These are phyloP conservation scores for Dendrobium chrysotoxum DNA, from an alignment of 106 monocot genomes.

Conservation along the genomic window DNA sequence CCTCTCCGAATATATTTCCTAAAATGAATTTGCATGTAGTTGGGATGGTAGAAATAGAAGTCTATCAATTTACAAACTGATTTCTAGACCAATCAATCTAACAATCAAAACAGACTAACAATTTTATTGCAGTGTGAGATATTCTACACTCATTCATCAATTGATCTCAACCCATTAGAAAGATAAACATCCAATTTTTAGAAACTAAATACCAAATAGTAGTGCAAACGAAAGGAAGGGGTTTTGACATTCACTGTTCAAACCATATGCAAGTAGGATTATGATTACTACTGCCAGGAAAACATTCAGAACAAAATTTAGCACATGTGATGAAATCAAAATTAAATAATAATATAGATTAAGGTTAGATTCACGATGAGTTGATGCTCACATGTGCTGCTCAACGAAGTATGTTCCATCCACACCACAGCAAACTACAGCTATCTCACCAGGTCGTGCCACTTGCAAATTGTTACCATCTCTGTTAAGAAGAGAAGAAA, in stretches of 20 bases:
- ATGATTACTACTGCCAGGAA: not conserved
- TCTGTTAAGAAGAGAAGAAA: conserved; percentile 29
- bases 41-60: not conserved
- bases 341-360: not conserved
- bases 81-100: not conserved
- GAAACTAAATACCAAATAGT: not conserved
- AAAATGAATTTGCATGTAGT: not conserved
- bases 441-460: conserved; percentile 22
- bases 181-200: not conserved
- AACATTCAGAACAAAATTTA: not conserved
- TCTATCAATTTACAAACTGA: not conserved
- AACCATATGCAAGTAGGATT: not conserved
- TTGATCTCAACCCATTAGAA: not conserved
- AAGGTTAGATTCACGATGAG: not conserved
- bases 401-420: conserved; percentile 69
- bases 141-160: not conserved
- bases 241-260: not conserved
- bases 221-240: not conserved
- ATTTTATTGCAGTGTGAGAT: not conserved
- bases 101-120: not conserved
- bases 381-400: conserved; percentile 68
- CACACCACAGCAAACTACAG: conserved; percentile 58
- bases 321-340: not conserved
- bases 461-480: conserved; percentile 19
- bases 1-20: not conserved